Conservation (phyloP, 306 rosid genomes). For the Lupinus albus region DNA sequence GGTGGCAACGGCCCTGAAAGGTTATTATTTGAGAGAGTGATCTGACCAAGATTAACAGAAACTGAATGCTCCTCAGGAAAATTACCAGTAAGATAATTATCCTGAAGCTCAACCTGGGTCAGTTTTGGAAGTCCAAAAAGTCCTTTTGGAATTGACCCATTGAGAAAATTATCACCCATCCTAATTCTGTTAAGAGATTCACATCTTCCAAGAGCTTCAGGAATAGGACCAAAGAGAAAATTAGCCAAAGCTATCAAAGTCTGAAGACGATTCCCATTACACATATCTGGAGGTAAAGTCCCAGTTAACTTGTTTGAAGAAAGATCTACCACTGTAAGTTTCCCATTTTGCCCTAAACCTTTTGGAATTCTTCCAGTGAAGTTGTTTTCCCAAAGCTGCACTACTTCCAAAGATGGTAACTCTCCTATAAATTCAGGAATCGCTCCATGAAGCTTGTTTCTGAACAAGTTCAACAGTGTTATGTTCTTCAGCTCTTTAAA, state of each 20-base stretch:
- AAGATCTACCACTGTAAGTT: conserved; percentile 63
- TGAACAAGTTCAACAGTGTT: conserved; percentile 74
- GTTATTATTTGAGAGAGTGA: conserved; percentile 76
- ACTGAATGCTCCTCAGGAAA: conserved; percentile 60
- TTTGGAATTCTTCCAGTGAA: conserved; percentile 83
- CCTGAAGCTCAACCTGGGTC: conserved; percentile 83
- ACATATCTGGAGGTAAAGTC: conserved; percentile 72
- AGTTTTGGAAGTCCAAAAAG: conserved; percentile 72
- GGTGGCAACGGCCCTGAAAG: conserved; percentile 80
- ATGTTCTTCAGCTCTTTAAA: conserved; percentile 68
- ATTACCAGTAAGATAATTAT: conserved; percentile 64
- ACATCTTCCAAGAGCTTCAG: conserved; percentile 78
- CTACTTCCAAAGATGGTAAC: conserved; percentile 71
- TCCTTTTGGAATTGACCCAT: conserved; percentile 87
- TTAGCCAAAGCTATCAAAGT: conserved; percentile 75
- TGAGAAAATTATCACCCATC: conserved; percentile 84
- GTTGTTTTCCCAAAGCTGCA: conserved; percentile 95
- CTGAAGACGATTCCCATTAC: conserved; percentile 71
- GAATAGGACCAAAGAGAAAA: conserved; percentile 83
- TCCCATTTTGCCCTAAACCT: conserved; percentile 80
- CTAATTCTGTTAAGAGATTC: conserved; percentile 72
- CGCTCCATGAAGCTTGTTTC: conserved; percentile 89
- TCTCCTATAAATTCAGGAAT: conserved; percentile 85
- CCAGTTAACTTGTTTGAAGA: conserved; percentile 92
- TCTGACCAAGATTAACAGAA: conserved; percentile 73